Conservation (phyloP, 2,329 filamentous ascomycete species). For the Aurifilum marmelostoma region DNA sequence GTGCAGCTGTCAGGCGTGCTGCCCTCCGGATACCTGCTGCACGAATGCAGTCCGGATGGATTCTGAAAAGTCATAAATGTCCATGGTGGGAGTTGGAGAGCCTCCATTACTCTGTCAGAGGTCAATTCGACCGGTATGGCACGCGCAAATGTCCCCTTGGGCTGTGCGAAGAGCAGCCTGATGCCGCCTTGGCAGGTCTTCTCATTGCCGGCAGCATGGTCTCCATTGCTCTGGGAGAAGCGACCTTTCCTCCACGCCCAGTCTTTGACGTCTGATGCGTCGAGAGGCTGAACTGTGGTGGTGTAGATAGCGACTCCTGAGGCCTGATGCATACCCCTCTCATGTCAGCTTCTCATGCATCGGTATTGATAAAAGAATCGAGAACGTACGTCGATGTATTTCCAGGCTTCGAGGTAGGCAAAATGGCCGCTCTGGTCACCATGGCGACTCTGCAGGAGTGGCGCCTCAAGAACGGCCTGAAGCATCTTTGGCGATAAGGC, state of each 20-base stretch:
- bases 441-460: neutral
- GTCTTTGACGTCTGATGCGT: neutral
- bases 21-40: conserved; percentile 2
- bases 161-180: conserved; percentile 1
- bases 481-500: neutral
- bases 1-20: conserved; percentile 7
- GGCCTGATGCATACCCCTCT: neutral
- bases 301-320: neutral
- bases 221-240: neutral
- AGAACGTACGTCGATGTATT: neutral
- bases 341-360: conserved; percentile 2
- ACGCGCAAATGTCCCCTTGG: neutral
- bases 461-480: neutral
- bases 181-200: neutral
- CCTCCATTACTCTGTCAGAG: neutral
- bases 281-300: neutral
- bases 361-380: too few species aligned
- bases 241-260: neutral
- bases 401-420: conserved; percentile 4
- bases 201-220: neutral
- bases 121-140: neutral
- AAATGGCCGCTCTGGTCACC: neutral
- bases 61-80: neutral
- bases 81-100: conserved; percentile 3
- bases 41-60: neutral